Percentiles rank a stretch among this genome's conserved stretches.
phyloP scores from a whole-genome alignment of 2,329 filamentous ascomycete species.

The Phialocephala subalpina region DNA sequence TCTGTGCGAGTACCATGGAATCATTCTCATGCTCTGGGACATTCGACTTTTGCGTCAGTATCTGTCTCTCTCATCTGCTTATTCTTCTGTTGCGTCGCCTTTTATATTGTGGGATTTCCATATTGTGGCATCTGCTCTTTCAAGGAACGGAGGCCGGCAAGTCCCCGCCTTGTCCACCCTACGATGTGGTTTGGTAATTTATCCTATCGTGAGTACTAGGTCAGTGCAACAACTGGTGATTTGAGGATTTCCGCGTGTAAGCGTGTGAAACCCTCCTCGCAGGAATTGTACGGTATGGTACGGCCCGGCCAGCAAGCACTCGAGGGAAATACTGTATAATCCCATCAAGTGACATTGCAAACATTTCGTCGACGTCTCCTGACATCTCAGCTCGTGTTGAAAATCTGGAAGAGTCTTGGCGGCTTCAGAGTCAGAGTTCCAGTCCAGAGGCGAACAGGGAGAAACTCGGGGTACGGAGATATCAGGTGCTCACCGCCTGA shows the following conservation, averaged over 20 bases:
- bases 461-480: no score
- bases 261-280: slow-evolving; percentile 14
- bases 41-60: background rate
- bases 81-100: background rate
- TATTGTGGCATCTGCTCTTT: background rate
- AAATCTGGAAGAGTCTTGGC: background rate
- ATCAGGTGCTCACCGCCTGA: slow-evolving; percentile 17
- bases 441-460: no score
- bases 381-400: slow-evolving; percentile 13
- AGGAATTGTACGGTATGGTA: background rate
- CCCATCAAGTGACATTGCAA: slow-evolving; percentile 22
- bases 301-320: background rate
- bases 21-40: slow-evolving; percentile 5
- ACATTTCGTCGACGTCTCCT: slow-evolving; percentile 12
- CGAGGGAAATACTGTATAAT: slow-evolving; percentile 5
- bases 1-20: slow-evolving; percentile 27
- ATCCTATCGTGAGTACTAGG: background rate
- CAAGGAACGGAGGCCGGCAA: background rate
- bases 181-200: slow-evolving; percentile 7
- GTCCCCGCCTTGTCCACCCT: background rate
- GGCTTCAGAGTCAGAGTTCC: background rate
- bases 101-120: no score
- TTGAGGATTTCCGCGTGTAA: slow-evolving; percentile 15
- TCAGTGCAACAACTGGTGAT: background rate
- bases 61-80: background rate